Base-by-base conservation (phyloP, 192 early-diverging fungal species). In the Physocladia obscura region DNA sequence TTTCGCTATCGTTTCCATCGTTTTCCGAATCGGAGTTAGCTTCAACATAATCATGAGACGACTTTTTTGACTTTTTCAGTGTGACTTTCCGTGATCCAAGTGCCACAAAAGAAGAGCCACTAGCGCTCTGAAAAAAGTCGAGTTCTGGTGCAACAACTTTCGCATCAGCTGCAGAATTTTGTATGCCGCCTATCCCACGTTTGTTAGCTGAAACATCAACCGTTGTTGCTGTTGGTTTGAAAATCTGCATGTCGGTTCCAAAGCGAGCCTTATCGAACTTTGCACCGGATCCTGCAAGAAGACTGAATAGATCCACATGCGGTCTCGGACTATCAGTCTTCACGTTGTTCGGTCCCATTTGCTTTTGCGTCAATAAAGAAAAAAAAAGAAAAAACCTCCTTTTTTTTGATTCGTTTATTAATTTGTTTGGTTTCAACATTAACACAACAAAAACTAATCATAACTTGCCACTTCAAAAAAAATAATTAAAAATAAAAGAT, bases 281-380 rank as follows among this genome's bases (percentile, higher is more conserved):
- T 6, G 94, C 91, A 6, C 96, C 96, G 17, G 88, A 82, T 32
- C 92, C 92, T 19, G 67, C 32, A 35, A 98, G 82, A 40, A 93
- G 78, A 55, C 88, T 84, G 84, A 98, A 94, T 65, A 98, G 77
- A 80, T 96, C 93, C 85, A 89, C 87, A n/a, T n/a, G n/a, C n/a
- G n/a, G n/a, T n/a, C n/a, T n/a, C n/a, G n/a, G n/a, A n/a, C n/a
- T n/a, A n/a, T n/a, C n/a, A n/a, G n/a, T n/a, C n/a, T n/a, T n/a
- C n/a, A n/a, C n/a, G n/a, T n/a, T n/a, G n/a, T n/a, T n/a, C n/a
- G n/a, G n/a, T n/a, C n/a, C n/a, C n/a, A n/a, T n/a, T n/a, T n/a
- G n/a, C n/a, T n/a, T n/a, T n/a, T n/a, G n/a, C n/a, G n/a, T n/a
- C n/a, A n/a, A n/a, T n/a, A n/a, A n/a, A n/a, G n/a, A n/a, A n/a